Base-by-base conservation (phyloP, 139 green algal genomes). In the Chlamydomonas incerta region DNA sequence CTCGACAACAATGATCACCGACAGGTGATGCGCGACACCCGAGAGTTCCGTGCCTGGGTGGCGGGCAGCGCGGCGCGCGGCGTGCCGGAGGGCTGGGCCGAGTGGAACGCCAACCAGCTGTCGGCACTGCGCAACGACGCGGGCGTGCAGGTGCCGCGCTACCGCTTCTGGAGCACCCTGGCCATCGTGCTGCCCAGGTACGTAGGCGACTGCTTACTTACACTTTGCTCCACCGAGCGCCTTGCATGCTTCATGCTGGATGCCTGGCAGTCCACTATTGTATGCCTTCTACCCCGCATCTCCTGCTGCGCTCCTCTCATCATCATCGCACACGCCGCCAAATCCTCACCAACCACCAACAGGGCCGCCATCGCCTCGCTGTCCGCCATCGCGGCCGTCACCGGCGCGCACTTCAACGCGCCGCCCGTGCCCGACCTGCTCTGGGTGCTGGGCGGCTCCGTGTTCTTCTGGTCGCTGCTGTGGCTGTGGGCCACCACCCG, bases 391-490 rank as follows among this genome's bases (percentile, higher is more conserved):
- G 62, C 60, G n/a, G 63, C 63, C 3, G 76, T 83, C 5, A 83
- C 76, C 1, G 76, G 76, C 35, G 77, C 77, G 2, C 37, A 29
- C 33, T 84, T 84, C 23, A 50, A 50, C 41, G 77, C 37, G 23
- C 3, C 63, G 21, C 41, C 46, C n/a, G 21, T 3, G 35, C 77
- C 77, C 29, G 77, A 84, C 46, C 10, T 74, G 46, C 29, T 62
- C 1, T 84, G 77, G 77, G 77, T 84, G 63, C 63, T 84, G 63
- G 77, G 77, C 63, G 77, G 77, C 63, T 74, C 63, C 46, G 63
- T 15, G 8, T 46, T 29, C 13, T 6, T 23, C 20, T 84, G 77
- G 77, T 1, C 28, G 41, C 46, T 84, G 77, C n/a, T 67, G 46
- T 65, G 29, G 35, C 9, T 41, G 46, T 29, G 24, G 46, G 35